These are phyloP conservation scores for Trichoderma brevicompactum DNA, from an alignment of 2,329 filamentous ascomycete genomes.

Conservation along the genomic window DNA sequence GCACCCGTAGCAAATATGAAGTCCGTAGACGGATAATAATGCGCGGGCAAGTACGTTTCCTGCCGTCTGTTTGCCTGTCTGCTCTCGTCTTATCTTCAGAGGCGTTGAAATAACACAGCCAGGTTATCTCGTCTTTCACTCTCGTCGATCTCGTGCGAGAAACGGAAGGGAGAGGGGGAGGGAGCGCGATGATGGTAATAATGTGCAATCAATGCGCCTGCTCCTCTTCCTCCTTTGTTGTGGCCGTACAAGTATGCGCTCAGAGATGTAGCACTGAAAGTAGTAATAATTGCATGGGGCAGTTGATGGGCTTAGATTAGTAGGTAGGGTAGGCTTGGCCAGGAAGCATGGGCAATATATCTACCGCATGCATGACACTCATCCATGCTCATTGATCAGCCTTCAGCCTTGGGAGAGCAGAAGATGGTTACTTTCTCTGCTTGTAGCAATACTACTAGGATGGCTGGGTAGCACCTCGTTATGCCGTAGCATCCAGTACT, in stretches of 20 bases:
- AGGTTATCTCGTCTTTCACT: not conserved
- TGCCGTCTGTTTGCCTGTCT: not conserved
- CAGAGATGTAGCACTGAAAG: not conserved
- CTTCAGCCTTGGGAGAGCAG: not conserved
- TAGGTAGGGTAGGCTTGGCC: not conserved
- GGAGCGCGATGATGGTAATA: not conserved
- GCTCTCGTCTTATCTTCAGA: not conserved
- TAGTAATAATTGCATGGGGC: not conserved
- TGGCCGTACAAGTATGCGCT: not conserved
- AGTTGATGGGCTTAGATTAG: constrained; percentile 10
- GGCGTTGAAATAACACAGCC: not conserved
- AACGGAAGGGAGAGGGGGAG: not conserved
- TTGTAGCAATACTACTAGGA: too few relatives aligned
- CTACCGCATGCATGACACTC: constrained; percentile 13
- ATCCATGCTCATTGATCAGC: constrained; percentile 6
- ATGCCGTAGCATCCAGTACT: not conserved
- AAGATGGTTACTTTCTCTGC: too few relatives aligned
- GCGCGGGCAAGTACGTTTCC: not conserved
- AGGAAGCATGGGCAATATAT: constrained; percentile 13
- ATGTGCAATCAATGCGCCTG: not conserved
- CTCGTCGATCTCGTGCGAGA: not conserved
- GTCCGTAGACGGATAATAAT: too few relatives aligned
- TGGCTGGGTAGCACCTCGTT: too few relatives aligned
- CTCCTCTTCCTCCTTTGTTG: not conserved
- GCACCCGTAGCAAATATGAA: too few relatives aligned